Evolutionary conservation across 73 alveolate genomes (phyloP).

Genomic region (Symbiodinium natans): DNA sequence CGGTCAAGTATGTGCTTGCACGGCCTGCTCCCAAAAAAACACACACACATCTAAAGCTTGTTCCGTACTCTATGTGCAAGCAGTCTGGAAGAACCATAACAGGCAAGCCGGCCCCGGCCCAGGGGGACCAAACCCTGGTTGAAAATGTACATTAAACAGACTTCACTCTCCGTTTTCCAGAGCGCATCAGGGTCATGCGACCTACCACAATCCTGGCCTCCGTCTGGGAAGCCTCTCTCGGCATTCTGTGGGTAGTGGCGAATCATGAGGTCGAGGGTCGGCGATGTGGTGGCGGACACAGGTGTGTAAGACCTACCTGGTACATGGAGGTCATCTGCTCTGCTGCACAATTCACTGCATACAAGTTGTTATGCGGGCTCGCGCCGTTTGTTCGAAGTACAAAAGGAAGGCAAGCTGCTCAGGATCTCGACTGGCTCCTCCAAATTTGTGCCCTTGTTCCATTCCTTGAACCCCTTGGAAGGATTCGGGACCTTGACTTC

Average conservation of each 20-base stretch:
- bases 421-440: slow-evolving; percentile 85
- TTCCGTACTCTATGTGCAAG: no score
- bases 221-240: background rate
- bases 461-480: slow-evolving; percentile 22
- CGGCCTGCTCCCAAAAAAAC: slow-evolving; percentile 66
- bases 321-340: background rate
- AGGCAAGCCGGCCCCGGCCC: no score
- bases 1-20: slow-evolving; percentile 64
- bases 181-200: no score
- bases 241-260: background rate
- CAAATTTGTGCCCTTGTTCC: slow-evolving; percentile 56
- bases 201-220: no score
- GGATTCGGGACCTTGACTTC: slow-evolving; percentile 67
- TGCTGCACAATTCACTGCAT: no score
- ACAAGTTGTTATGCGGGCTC: no score
- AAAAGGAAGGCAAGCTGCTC: slow-evolving; percentile 26
- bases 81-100: no score
- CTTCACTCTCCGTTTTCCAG: no score
- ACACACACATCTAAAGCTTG: no score
- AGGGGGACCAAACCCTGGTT: no score
- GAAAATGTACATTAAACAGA: no score
- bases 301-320: slow-evolving; percentile 65
- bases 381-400: no score
- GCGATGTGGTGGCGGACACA: slow-evolving; percentile 55
- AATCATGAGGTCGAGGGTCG: slow-evolving; percentile 75